Evolutionary conservation across 208 protist genomes (phyloP).

Genomic region (Leishmania major): DNA sequence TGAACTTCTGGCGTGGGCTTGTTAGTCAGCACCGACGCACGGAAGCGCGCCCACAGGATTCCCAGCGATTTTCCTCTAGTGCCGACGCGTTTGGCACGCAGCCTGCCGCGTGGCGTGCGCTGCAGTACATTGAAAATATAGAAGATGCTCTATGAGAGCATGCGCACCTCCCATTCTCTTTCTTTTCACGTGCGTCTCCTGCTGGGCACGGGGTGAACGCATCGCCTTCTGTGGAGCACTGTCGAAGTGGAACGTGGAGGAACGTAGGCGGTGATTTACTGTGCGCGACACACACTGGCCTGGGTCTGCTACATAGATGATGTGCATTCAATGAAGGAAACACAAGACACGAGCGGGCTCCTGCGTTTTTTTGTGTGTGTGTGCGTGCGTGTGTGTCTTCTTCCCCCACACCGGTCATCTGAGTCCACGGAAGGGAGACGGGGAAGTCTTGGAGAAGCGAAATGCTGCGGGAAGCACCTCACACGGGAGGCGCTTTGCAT

Average conservation of each 20-base stretch:
- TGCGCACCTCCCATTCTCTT: not conserved
- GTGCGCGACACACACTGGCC: not conserved
- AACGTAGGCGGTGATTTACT: not conserved
- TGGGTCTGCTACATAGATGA: not conserved
- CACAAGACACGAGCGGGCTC: not conserved
- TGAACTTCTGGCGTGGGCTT: conserved; percentile 68
- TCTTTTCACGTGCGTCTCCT: not conserved
- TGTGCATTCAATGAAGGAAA: not conserved
- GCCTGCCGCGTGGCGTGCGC: not conserved
- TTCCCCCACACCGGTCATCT: not conserved
- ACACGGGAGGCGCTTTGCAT: not conserved
- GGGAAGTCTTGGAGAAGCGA: not conserved
- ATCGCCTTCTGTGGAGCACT: not conserved
- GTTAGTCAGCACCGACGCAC: conserved; percentile 53
- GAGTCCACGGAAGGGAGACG: not conserved
- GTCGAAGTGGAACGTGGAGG: not conserved
- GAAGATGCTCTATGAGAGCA: not conserved
- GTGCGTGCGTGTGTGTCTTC: not conserved
- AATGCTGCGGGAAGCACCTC: not conserved
- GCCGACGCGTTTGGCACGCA: not conserved
- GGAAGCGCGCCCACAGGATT: not conserved
- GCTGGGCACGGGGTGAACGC: not conserved
- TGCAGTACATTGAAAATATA: conserved; percentile 18
- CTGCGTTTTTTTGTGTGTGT: not conserved
- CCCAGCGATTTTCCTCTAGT: not conserved